phyloP scores from a whole-genome alignment of 805 yeast genomes.

The Candida mattraensis region DNA sequence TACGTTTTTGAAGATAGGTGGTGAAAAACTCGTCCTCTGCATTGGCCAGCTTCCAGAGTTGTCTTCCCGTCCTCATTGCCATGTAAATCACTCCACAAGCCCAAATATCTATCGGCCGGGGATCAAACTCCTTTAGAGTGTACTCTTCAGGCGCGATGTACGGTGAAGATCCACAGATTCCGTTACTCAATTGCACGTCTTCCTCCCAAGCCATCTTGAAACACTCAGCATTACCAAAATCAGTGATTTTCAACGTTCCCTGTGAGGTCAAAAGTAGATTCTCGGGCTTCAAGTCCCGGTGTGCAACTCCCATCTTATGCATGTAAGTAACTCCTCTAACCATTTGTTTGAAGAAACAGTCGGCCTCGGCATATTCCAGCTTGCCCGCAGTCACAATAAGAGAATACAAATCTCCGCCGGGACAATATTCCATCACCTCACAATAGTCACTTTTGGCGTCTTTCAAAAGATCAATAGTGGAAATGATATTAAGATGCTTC shows the following conservation, averaged over 20 bases:
- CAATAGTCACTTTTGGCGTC: conserved; percentile 83
- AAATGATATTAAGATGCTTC: conserved; percentile 75
- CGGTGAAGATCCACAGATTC: conserved; percentile 84
- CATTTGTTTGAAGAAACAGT: conserved; percentile 85
- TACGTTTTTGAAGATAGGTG: conserved; percentile 74
- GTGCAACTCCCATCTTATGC: conserved; percentile 90
- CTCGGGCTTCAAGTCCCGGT: conserved; percentile 88
- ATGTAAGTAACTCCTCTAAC: conserved; percentile 81
- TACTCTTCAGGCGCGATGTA: conserved; percentile 92
- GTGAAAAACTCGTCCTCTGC: conserved; percentile 78
- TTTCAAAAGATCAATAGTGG: conserved; percentile 71
- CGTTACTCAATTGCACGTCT: conserved; percentile 66
- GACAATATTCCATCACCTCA: conserved; percentile 83
- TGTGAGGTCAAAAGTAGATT: conserved; percentile 70
- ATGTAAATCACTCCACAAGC: conserved; percentile 89
- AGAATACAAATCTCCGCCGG: conserved; percentile 79
- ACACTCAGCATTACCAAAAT: conserved; percentile 85
- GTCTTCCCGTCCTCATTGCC: conserved; percentile 95
- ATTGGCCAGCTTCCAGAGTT: conserved; percentile 84
- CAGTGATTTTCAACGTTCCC: conserved; percentile 79
- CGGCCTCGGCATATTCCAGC: conserved; percentile 80
- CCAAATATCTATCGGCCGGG: conserved; percentile 85
- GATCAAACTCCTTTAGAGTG: conserved; percentile 65
- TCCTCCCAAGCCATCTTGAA: conserved; percentile 83
- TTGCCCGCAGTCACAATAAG: conserved; percentile 74